Base-by-base conservation (phyloP, 306 rosid genomes). In the Citrullus amarus region DNA sequence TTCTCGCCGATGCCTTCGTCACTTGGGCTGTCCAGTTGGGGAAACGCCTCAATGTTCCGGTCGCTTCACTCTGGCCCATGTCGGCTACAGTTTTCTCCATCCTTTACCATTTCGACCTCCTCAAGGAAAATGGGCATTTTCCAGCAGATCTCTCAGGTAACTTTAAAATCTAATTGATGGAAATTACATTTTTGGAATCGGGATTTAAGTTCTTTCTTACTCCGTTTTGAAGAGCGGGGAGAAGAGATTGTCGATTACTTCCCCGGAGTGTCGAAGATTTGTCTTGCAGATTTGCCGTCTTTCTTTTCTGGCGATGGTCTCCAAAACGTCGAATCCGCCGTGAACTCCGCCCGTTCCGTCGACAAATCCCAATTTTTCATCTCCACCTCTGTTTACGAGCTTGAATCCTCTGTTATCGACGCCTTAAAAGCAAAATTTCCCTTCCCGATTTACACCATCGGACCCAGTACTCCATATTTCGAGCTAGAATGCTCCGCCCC, bases 1-100 rank as follows among this genome's bases (percentile, higher is more conserved):
- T 60, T 0, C 2, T 60, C 17, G 67, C 39, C 39, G 67, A 60
- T 60, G 4, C 67, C 36, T 60, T 11, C 39, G 0, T 28, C 18
- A 5, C 9, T 15, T 60, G 67, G 67, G 67, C 14, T 15, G 18
- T 60, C 15, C 39, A 30, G 18, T 12, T 28, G 38, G 67, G 67
- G 39, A 28, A 28, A 15, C 39, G 67, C 18, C 17, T 60, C 39
- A 5, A 13, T 12, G 4, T 60, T 60, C 67, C 39, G 39, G 67
- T 60, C 17, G 87, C 88, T 2, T 70, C 79, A 70, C 77, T 87
- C 8, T 85, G 84, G 87, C 79, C 88, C 1, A 82, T 83, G 87
- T 84, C 93, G 32, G 87, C 88, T 2, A 48, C 86, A 3, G 75
- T 84, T 15, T 83, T 85, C 66, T 84, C 84, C 4, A 54, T 82